These are phyloP conservation scores for Diaporthe citri DNA, from an alignment of 2,329 filamentous ascomycete species.

Conservation along the genomic window DNA sequence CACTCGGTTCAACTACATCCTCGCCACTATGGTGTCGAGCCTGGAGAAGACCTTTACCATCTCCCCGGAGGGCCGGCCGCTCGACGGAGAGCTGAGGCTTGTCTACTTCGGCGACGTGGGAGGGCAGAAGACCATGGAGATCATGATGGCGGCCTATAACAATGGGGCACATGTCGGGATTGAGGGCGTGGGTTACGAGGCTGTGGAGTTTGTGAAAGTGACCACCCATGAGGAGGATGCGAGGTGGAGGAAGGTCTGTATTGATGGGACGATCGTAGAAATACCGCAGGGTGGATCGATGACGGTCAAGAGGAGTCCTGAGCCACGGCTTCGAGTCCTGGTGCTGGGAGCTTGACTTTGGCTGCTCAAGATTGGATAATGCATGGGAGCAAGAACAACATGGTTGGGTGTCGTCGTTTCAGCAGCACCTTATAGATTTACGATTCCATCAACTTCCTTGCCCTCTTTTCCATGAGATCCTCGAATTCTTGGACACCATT, in stretches of 20 bases:
- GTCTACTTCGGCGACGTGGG: slow-evolving; percentile 80
- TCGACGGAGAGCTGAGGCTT: slow-evolving; percentile 78
- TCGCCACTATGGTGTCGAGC: slow-evolving; percentile 82
- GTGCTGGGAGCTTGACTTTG: slow-evolving; percentile 45
- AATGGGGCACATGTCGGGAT: slow-evolving; percentile 67
- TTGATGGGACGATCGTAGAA: slow-evolving; percentile 90
- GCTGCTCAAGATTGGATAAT: neutral
- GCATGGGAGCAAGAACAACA: neutral
- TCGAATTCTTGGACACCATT: slow-evolving; percentile 77
- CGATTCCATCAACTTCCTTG: slow-evolving; percentile 56
- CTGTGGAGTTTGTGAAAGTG: slow-evolving; percentile 76
- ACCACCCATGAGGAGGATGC: slow-evolving; percentile 75
- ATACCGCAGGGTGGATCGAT: slow-evolving; percentile 80
- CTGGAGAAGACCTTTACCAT: slow-evolving; percentile 87
- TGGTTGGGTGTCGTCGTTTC: neutral
- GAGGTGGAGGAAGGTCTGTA: slow-evolving; percentile 86
- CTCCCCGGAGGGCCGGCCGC: slow-evolving; percentile 76
- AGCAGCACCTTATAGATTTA: neutral
- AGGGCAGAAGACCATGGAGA: slow-evolving; percentile 77
- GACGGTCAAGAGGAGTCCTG: slow-evolving; percentile 67
- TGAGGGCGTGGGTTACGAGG: slow-evolving; percentile 76
- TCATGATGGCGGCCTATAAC: slow-evolving; percentile 78
- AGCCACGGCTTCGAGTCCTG: slow-evolving; percentile 58
- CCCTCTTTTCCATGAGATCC: slow-evolving; percentile 70
- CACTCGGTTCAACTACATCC: slow-evolving; percentile 77